These are phyloP conservation scores for Xerocomellus dryophilus DNA, from an alignment of 768 basidiomycete species.

Conservation along the genomic window DNA sequence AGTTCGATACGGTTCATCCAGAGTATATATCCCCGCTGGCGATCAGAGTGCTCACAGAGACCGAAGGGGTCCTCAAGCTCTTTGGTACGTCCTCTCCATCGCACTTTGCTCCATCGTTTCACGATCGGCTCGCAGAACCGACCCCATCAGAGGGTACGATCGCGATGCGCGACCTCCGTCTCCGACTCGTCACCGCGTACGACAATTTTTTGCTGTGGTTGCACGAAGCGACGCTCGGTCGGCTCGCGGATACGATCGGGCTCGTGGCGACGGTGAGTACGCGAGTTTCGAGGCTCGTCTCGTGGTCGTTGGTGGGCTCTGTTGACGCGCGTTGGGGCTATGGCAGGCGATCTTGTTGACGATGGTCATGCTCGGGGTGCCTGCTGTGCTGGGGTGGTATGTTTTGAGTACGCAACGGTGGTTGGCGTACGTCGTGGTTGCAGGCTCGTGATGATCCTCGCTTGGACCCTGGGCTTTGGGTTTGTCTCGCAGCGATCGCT, in stretches of 20 bases:
- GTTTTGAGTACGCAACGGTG: slow-evolving; percentile 5
- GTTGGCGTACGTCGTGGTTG: slow-evolving; percentile 8
- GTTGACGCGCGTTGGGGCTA: neutral
- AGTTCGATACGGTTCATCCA: slow-evolving; percentile 23
- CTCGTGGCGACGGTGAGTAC: slow-evolving; percentile 11
- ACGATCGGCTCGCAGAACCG: slow-evolving; percentile 18
- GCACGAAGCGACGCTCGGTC: slow-evolving; percentile 27
- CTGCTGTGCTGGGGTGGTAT: slow-evolving; percentile 23
- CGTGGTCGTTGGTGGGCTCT: too few relatives aligned
- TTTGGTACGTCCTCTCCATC: slow-evolving; percentile 17
- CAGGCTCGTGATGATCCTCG: slow-evolving; percentile 1
- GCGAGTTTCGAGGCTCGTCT: too few relatives aligned
- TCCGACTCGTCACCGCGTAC: slow-evolving; percentile 22
- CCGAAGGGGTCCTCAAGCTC: slow-evolving; percentile 26
- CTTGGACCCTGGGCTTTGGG: too few relatives aligned
- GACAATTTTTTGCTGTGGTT: slow-evolving; percentile 12
- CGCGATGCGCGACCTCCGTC: slow-evolving; percentile 23
- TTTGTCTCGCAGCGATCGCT: neutral
- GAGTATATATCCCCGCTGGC: slow-evolving; percentile 28
- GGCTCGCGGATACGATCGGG: slow-evolving; percentile 23
- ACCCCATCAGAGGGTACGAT: slow-evolving; percentile 23
- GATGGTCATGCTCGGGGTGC: slow-evolving; percentile 17
- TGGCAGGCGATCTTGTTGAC: slow-evolving; percentile 20
- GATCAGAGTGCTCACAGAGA: slow-evolving; percentile 24
- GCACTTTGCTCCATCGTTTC: neutral